Conservation (phyloP, 176 grass and related monocot species). For the Hsuehochloa calcarea region DNA sequence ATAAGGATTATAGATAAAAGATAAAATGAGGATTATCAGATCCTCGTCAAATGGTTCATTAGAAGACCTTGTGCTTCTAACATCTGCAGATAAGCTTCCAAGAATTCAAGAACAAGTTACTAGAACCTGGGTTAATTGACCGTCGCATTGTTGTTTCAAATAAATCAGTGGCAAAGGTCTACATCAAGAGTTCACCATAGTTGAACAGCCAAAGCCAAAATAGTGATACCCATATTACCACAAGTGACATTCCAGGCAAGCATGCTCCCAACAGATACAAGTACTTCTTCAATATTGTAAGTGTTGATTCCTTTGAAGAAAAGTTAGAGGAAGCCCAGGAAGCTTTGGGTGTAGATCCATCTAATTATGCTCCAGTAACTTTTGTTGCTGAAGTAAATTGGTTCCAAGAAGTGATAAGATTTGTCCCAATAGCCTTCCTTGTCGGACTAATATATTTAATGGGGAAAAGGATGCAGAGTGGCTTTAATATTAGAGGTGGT, state of each 20-base stretch:
- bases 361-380: constrained; percentile 91
- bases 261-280: constrained; percentile 64
- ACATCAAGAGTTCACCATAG: constrained; percentile 57
- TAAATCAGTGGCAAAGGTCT: constrained; percentile 98
- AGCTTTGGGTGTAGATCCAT: constrained; percentile 73
- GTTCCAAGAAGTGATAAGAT: constrained; percentile 82
- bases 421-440: constrained; percentile 79
- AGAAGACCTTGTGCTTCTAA: constrained; percentile 3
- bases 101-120: constrained; percentile 98
- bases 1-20: too few relatives aligned
- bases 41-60: constrained; percentile 5
- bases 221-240: constrained; percentile 42
- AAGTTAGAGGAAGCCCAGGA: constrained; percentile 97
- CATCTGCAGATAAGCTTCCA: constrained; percentile 94
- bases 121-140: constrained; percentile 92
- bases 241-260: constrained; percentile 46
- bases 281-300: constrained; percentile 97
- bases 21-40: too few relatives aligned
- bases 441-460: constrained; percentile 85
- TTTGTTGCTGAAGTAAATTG: constrained; percentile 85
- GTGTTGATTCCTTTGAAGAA: constrained; percentile 95
- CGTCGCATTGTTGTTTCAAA: constrained; percentile 86
- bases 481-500: constrained; percentile 86
- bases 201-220: constrained; percentile 45
- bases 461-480: constrained; percentile 90